phyloP scores from a whole-genome alignment of 495 filamentous ascomycete species.

The Xylaria bambusicola region DNA sequence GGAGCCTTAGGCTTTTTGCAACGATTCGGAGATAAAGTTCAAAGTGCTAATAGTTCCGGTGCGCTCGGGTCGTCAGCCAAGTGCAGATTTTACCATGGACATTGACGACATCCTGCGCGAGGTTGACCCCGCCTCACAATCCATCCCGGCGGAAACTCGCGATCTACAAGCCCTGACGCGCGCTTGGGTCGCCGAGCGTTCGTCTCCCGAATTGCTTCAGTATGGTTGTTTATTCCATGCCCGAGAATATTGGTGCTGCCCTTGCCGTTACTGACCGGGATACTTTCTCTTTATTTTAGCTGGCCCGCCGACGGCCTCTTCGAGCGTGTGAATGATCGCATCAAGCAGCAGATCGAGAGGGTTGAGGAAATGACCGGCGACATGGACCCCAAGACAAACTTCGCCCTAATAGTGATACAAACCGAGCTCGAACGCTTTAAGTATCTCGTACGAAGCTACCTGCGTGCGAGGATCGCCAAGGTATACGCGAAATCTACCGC shows the following conservation, averaged over 20 bases:
- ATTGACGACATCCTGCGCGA: conserved; percentile 88
- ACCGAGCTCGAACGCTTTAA: conserved; percentile 94
- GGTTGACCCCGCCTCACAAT: conserved; percentile 63
- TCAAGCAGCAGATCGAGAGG: conserved; percentile 67
- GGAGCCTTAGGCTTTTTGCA: too few species aligned
- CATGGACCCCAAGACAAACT: conserved; percentile 85
- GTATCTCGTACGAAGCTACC: conserved; percentile 81
- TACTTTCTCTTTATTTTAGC: conserved; percentile 29
- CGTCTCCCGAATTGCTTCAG: conserved; percentile 75
- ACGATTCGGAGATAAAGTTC: background rate
- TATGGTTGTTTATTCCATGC: conserved; percentile 25
- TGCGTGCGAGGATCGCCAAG: conserved; percentile 85
- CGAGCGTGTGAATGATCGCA: conserved; percentile 75
- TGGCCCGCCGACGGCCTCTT: conserved; percentile 54
- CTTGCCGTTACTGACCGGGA: background rate
- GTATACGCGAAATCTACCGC: conserved; percentile 32
- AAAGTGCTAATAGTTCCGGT: background rate
- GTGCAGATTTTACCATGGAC: conserved; percentile 63
- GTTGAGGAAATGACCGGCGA: conserved; percentile 76
- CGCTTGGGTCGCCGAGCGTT: conserved; percentile 89
- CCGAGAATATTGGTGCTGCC: background rate
- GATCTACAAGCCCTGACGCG: conserved; percentile 90
- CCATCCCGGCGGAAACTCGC: conserved; percentile 60
- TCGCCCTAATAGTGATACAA: conserved; percentile 90
- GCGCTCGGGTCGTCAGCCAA: too few species aligned